Base-by-base conservation (phyloP, 371 early-diverging fungal species). In the Fennellomyces sp. region DNA sequence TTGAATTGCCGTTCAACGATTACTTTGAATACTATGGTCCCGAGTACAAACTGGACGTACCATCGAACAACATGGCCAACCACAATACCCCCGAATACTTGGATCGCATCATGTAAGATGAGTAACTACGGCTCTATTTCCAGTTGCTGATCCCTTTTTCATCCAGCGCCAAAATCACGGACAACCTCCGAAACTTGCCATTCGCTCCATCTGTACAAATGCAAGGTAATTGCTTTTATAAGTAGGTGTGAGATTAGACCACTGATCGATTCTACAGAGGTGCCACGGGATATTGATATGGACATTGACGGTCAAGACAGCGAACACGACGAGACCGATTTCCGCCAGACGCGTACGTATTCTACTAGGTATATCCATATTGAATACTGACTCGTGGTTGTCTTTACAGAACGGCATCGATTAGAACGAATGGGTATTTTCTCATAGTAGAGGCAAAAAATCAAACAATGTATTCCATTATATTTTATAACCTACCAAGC, bases 141-240 rank as follows among this genome's bases (percentile, higher is more conserved):
- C n/a, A n/a, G n/a, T n/a, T n/a, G 28, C 39, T 61, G 33, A 31
- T 13, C 58, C 1, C 12, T 55, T 30, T 15, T 15, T 47, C 8
- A 17, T 49, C 15, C 58, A 88, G 90, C 25, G 67, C 84, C 7
- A 88, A 86, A 49, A 91, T 99, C 35, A 73, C 91, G 52, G 99
- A 99, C 52, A 95, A 97, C 66, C 73, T 99, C 59, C 85, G 95
- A 35, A 72, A 86, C 53, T 80, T 98, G 54, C 86, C 88, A 25
- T 90, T 88, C 63, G 97, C 97, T 1, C 99, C 99, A 0, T 94
- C 96, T 47, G 99, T 97, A 29, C 97, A 97, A 72, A 89, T 96
- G 81, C 93, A 93, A 48, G 84, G 65, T 68, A 39, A 48, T 27
- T 8, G 29, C 7, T 12, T 25, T 49, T 11, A 8, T 23, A 27